Evolutionary conservation across 257 asterid genomes (phyloP).

Genomic region (Sherardia arvensis): DNA sequence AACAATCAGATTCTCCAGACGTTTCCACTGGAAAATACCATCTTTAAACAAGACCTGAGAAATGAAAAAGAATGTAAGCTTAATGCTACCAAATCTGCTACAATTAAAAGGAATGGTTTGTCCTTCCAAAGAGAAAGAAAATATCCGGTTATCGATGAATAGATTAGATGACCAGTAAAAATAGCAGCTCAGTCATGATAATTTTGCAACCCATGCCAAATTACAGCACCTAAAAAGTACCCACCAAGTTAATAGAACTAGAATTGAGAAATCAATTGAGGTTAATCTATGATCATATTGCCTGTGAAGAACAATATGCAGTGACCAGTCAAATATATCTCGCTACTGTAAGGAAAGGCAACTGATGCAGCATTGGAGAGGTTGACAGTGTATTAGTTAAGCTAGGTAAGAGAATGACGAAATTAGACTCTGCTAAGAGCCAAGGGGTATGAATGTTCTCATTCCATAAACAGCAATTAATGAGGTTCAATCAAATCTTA

Average conservation of each 20-base stretch:
- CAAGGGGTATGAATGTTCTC: background rate
- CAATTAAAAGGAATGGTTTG: background rate
- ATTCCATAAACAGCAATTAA: background rate
- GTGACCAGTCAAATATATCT: background rate
- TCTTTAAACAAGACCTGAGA: conserved; percentile 91
- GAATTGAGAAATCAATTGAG: background rate
- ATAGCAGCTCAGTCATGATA: background rate
- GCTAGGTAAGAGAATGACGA: background rate
- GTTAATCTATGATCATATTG: background rate
- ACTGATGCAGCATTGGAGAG: background rate
- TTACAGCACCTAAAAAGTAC: background rate
- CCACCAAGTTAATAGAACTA: background rate
- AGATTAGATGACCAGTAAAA: background rate
- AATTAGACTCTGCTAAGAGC: background rate
- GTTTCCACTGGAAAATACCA: conserved; percentile 98
- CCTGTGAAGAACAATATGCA: background rate
- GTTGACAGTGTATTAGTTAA: background rate
- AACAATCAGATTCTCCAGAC: conserved; percentile 84
- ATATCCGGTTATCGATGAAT: background rate
- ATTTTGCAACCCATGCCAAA: background rate
- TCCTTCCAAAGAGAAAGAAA: background rate
- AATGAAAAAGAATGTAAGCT: conserved; percentile 16
- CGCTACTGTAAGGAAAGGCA: background rate
- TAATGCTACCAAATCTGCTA: background rate
- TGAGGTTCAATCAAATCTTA: too few species aligned